phyloP scores from a whole-genome alignment of 176 grass and related monocot species.

The Saccharum spontaneum region DNA sequence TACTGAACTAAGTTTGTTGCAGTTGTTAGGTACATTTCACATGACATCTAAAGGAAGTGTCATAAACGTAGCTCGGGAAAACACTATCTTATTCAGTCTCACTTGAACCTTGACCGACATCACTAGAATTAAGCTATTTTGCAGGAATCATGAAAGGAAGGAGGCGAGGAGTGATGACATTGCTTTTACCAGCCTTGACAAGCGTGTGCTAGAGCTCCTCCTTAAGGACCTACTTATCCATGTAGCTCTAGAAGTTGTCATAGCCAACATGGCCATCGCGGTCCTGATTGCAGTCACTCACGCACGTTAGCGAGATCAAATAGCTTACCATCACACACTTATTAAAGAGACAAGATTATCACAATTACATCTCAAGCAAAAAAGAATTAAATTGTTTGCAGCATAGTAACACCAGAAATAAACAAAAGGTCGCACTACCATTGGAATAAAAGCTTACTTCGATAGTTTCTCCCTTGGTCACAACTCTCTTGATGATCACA shows the following conservation, averaged over 20 bases:
- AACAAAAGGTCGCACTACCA: slow-evolving; percentile 27
- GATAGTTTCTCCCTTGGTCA: slow-evolving; percentile 75
- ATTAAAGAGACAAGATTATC: slow-evolving; percentile 25
- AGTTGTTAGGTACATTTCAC: neutral
- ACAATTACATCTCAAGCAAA: slow-evolving; percentile 27
- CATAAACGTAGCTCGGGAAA: neutral
- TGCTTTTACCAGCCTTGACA: slow-evolving; percentile 66
- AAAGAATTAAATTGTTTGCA: slow-evolving; percentile 5
- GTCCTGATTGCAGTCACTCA: slow-evolving; percentile 37
- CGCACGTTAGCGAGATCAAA: neutral
- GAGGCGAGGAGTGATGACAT: neutral
- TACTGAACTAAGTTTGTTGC: neutral
- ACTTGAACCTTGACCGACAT: neutral
- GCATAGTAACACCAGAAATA: neutral
- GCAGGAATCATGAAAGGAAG: neutral
- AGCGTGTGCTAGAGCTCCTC: slow-evolving; percentile 80
- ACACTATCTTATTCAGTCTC: neutral
- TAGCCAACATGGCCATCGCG: slow-evolving; percentile 63
- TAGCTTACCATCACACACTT: slow-evolving; percentile 75
- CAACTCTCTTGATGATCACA: slow-evolving; percentile 91
- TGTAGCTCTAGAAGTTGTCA: slow-evolving; percentile 65
- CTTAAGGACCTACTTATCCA: slow-evolving; percentile 75
- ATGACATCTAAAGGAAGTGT: neutral
- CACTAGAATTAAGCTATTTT: neutral
- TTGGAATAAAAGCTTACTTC: slow-evolving; percentile 66